Base-by-base conservation (phyloP, 768 basidiomycete species). In the Thelephora ganbajun region DNA sequence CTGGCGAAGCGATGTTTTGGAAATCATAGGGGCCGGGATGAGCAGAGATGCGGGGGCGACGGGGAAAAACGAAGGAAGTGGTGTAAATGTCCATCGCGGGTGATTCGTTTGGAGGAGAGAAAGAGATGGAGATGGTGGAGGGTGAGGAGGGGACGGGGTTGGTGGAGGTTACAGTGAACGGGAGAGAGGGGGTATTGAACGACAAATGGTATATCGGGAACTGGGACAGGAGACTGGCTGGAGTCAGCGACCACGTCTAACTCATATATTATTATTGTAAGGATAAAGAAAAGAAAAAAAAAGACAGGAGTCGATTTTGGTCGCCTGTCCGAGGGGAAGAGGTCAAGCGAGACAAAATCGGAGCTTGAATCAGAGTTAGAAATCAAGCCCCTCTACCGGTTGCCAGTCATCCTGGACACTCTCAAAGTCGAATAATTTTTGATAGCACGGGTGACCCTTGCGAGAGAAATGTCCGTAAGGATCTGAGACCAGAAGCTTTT, bases 41-140 rank as follows among this genome's bases (percentile, higher is more conserved):
- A 66, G 74, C 77, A 69, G 72, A 66, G 66, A 76, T 75, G 60
- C 80, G 80, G 61, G 81, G 74, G 63, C 83, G 73, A 69, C 86
- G 83, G 59, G 90, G 89, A 69, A 86, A 84, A 56, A 83, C 83
- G 74, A 96, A 93, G 59, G 90, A 87, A 56, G 88, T 87, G 48
- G 90, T 87, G 76, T 93, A 94, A 62, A 93, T 79, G 63, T 96
- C 92, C 92, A 96, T 93, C 54, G 60, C 56, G 53, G 56, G 52
- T 48, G 39, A 51, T 46, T 45, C 35, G 50, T 35, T 30, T 22
- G 35, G 51, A 48, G 39, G 54, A 52, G 50, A 35, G 35, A 47
- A 48, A 44, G 35, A 41, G 48, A 53, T 41, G 50, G 50, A 49
- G 44, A 49, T 56, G 50, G 55, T 45, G 55, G 60, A 56, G 49